These are phyloP conservation scores for Epithele typhae DNA, from an alignment of 768 basidiomycete species.

Conservation along the genomic window DNA sequence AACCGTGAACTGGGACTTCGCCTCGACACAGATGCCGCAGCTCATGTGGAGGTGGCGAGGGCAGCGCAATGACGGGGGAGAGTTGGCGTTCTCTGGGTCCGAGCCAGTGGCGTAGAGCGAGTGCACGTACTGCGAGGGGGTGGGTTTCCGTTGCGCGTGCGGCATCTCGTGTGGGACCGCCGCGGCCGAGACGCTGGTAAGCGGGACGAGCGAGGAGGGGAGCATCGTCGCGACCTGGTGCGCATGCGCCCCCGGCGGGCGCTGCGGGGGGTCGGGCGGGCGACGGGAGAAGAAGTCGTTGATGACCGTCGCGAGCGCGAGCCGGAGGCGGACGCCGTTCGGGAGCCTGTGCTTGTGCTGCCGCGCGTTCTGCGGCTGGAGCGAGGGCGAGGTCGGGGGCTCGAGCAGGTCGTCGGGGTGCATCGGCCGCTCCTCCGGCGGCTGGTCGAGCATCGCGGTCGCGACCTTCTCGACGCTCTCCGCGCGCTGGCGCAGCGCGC, in stretches of 20 bases:
- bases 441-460: conserved; percentile 75
- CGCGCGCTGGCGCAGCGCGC: conserved; percentile 63
- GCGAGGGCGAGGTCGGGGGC: conserved; percentile 49
- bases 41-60: conserved; percentile 69
- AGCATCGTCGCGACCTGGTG: conserved; percentile 24
- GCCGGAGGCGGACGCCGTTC: conserved; percentile 74
- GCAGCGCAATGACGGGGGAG: conserved; percentile 61
- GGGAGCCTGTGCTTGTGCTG: conserved; percentile 62
- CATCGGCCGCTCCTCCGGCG: conserved; percentile 57
- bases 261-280: conserved; percentile 37
- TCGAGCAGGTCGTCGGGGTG: conserved; percentile 51
- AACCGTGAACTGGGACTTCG: conserved; percentile 29
- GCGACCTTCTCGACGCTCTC: conserved; percentile 83
- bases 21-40: conserved; percentile 76
- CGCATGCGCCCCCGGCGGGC: conserved; percentile 13
- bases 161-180: neutral
- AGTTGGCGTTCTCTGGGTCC: conserved; percentile 57
- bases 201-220: conserved; percentile 27
- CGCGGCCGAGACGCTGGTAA: conserved; percentile 15
- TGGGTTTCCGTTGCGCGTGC: conserved; percentile 12
- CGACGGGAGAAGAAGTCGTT: conserved; percentile 81
- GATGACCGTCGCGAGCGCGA: conserved; percentile 71
- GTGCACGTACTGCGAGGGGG: conserved; percentile 37
- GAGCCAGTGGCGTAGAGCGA: conserved; percentile 57
- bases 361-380: conserved; percentile 27